Conservation (phyloP, 2,329 filamentous ascomycete species). For the Sporothrix schenckii region DNA sequence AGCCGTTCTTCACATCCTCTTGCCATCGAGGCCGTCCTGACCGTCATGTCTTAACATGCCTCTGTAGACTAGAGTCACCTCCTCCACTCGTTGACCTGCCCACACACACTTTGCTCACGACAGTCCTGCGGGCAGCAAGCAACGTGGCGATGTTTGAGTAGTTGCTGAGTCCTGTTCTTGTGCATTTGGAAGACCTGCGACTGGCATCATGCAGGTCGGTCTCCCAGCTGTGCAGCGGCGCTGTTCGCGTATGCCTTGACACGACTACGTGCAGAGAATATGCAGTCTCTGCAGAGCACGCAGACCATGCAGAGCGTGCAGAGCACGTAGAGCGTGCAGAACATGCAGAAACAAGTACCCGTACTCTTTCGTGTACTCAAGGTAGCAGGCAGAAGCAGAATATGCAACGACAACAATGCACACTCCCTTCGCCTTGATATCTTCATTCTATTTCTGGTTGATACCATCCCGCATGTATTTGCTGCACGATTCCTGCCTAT, state of each 20-base stretch:
- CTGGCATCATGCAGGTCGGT: conserved; percentile 4
- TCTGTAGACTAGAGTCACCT: neutral
- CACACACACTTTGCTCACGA: neutral
- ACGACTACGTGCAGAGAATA: conserved; percentile 15
- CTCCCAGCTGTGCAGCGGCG: conserved; percentile 7
- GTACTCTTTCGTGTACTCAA: too few relatives aligned
- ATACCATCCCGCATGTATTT: neutral
- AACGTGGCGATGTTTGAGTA: conserved; percentile 29
- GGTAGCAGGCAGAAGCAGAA: too few relatives aligned
- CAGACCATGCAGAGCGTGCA: neutral
- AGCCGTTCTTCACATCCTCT: neutral
- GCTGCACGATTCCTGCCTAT: too few relatives aligned
- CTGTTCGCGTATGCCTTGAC: conserved; percentile 9
- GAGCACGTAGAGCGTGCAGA: too few relatives aligned
- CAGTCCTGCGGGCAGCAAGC: neutral
- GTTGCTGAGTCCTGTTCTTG: neutral
- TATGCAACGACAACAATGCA: conserved; percentile 13
- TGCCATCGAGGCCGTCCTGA: neutral
- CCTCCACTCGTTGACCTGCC: neutral
- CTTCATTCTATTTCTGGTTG: too few relatives aligned
- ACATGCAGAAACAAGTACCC: too few relatives aligned
- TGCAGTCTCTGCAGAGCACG: neutral
- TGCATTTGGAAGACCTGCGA: neutral
- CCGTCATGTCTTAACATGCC: too few relatives aligned
- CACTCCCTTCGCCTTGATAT: neutral